These are phyloP conservation scores for Micractinium conductrix DNA, from an alignment of 139 green algal species.

Conservation along the genomic window DNA sequence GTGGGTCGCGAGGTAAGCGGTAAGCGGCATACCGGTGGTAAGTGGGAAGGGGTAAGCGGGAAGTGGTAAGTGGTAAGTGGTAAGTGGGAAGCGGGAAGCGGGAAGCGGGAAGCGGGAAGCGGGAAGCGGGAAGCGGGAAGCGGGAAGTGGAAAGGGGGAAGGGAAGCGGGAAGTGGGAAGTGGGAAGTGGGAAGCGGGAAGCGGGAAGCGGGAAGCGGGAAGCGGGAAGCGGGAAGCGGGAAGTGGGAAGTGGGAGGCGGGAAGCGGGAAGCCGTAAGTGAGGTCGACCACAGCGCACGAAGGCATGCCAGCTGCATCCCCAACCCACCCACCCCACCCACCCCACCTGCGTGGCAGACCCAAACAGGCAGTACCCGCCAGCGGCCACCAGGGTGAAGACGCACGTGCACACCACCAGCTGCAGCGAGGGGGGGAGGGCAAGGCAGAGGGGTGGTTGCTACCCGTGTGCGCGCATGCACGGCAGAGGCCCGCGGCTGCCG, in stretches of 20 bases:
- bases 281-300: no score
- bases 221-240: neutral
- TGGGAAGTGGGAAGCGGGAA: no score
- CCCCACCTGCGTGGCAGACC: no score
- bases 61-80: neutral
- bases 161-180: neutral
- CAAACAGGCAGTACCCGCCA: constrained; percentile 40
- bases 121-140: neutral
- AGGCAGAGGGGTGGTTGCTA: neutral
- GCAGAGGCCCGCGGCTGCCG: no score
- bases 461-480: no score
- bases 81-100: neutral
- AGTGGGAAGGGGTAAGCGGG: no score
- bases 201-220: neutral
- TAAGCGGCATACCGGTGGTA: no score
- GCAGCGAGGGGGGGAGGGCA: neutral
- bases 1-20: neutral
- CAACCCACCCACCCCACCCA: no score
- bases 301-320: no score
- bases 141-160: neutral
- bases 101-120: neutral
- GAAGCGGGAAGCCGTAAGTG: neutral
- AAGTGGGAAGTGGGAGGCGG: neutral
- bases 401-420: constrained; percentile 39
- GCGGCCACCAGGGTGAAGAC: constrained; percentile 46